Conservation (phyloP, 148 eudicot species). For the Chenopodium suecicum region DNA sequence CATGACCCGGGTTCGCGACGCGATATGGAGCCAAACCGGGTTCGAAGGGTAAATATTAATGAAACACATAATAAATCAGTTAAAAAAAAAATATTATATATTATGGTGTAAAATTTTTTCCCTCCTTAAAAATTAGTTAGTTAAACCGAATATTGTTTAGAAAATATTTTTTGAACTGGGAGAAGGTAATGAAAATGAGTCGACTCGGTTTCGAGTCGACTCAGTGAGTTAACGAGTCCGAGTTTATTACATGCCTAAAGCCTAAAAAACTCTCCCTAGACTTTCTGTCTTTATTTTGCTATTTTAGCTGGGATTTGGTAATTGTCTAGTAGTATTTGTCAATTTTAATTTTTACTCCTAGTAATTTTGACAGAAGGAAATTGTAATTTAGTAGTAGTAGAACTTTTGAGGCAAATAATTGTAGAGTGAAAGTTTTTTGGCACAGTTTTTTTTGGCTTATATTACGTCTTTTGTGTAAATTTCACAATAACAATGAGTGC, state of each 20-base stretch:
- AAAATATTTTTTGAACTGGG: constrained; percentile 18
- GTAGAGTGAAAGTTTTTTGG: constrained; percentile 20
- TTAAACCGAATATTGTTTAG: background rate
- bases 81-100: too few species aligned
- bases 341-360: constrained; percentile 14
- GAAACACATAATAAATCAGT: background rate
- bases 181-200: background rate
- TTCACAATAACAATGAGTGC: background rate
- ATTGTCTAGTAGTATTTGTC: constrained; percentile 13
- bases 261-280: background rate
- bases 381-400: constrained; percentile 8
- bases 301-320: constrained; percentile 17
- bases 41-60: constrained; percentile 59
- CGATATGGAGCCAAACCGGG: constrained; percentile 95
- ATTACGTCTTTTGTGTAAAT: background rate
- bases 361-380: constrained; percentile 20
- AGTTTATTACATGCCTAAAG: background rate
- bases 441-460: background rate
- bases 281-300: background rate
- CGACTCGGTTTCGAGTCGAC: background rate
- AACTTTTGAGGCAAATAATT: constrained; percentile 20
- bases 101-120: constrained; percentile 7
- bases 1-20: constrained; percentile 87
- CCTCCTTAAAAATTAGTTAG: background rate
- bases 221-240: constrained; percentile 14